phyloP scores from a whole-genome alignment of 2,329 filamentous ascomycete species.

The Blastomyces percursus region DNA sequence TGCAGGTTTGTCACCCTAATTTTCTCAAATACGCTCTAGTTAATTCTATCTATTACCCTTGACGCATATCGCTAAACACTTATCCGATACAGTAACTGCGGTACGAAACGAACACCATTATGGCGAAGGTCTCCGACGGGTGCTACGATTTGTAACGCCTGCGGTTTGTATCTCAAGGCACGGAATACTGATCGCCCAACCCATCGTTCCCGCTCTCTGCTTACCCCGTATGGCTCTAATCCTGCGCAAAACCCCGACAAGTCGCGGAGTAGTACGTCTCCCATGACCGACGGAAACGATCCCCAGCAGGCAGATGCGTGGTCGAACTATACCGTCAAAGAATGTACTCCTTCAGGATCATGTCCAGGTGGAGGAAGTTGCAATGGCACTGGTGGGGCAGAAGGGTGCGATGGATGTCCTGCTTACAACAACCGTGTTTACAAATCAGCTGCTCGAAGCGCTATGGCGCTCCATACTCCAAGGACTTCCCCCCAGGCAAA shows the following conservation, averaged over 20 bases:
- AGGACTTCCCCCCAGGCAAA: constrained; percentile 23
- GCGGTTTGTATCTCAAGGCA: constrained; percentile 87
- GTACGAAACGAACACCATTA: constrained; percentile 82
- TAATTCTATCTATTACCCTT: neutral
- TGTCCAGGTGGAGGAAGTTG: constrained; percentile 91
- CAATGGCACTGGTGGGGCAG: constrained; percentile 90
- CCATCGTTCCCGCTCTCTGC: constrained; percentile 68
- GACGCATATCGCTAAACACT: constrained; percentile 5
- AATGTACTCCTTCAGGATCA: constrained; percentile 54
- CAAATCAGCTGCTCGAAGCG: constrained; percentile 56
- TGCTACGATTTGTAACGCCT: constrained; percentile 94
- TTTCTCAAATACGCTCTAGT: neutral
- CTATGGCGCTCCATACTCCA: constrained; percentile 20
- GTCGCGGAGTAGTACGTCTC: constrained; percentile 17
- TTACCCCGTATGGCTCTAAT: constrained; percentile 17
- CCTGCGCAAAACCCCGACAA: constrained; percentile 14
- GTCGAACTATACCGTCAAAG: constrained; percentile 16
- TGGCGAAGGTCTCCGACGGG: constrained; percentile 91
- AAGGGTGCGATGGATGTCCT: constrained; percentile 89
- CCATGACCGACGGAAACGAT: constrained; percentile 27
- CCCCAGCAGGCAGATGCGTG: constrained; percentile 24
- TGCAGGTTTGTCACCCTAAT: constrained; percentile 27
- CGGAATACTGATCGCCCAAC: constrained; percentile 84
- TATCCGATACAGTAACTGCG: constrained; percentile 62
- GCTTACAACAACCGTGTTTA: constrained; percentile 95